Conservation (phyloP, 352 stramenopile species). For the Pythium diclinum region DNA sequence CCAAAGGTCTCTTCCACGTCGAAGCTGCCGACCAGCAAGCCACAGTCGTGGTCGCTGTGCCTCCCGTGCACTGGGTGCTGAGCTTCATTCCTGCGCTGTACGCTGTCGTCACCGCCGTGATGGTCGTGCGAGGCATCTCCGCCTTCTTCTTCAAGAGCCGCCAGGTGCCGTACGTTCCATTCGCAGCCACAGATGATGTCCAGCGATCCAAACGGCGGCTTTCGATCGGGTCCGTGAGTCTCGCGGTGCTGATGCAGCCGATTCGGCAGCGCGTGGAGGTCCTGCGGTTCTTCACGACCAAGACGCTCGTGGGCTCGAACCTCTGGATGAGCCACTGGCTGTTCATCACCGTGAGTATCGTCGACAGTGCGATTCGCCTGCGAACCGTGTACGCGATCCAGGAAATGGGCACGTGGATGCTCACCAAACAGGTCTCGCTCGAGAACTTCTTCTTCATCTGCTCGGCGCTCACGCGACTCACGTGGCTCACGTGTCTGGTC, state of each 20-base stretch:
- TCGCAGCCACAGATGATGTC: background rate
- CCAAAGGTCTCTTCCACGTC: conserved; percentile 26
- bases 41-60: conserved; percentile 13
- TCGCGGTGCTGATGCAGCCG: background rate
- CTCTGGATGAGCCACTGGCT: conserved; percentile 27
- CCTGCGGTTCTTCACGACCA: conserved; percentile 4
- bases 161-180: background rate
- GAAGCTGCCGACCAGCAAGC: conserved; percentile 21
- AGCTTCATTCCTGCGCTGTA: conserved; percentile 16
- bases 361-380: conserved; percentile 3
- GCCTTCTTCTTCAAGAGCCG: background rate
- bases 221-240: background rate
- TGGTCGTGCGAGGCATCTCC: conserved; percentile 1
- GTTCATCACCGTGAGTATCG: conserved; percentile 25
- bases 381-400: conserved; percentile 8
- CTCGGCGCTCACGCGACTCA: conserved; percentile 15
- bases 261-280: background rate
- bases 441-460: conserved; percentile 28
- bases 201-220: background rate
- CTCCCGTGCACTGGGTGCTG: conserved; percentile 25
- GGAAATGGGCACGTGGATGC: conserved; percentile 25
- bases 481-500: conserved; percentile 21
- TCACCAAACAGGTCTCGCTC: conserved; percentile 16
- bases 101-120: background rate
- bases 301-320: conserved; percentile 8